Conservation (phyloP, 441 rosid genomes). For the Adansonia gregorii region DNA sequence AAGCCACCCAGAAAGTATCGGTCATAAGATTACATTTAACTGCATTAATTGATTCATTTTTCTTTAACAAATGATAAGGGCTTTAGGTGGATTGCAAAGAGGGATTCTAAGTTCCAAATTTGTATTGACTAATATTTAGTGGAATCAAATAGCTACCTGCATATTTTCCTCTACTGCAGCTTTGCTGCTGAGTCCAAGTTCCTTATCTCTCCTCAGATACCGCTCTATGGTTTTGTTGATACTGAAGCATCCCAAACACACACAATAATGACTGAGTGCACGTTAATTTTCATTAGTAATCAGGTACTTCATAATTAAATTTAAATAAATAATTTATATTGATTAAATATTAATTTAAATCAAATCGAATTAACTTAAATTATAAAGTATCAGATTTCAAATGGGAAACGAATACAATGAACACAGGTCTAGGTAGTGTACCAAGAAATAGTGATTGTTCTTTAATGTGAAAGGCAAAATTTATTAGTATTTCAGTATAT, state of each 20-base stretch:
- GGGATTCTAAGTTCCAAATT: neutral
- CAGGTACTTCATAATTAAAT: neutral
- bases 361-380: too few species aligned
- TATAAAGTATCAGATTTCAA: too few species aligned
- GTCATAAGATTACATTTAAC: neutral
- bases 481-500: neutral
- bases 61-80: neutral
- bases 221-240: conserved; percentile 63
- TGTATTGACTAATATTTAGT: neutral
- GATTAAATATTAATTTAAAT: too few species aligned
- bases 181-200: conserved; percentile 40
- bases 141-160: conserved; percentile 40
- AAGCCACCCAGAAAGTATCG: neutral
- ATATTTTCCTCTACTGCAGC: conserved; percentile 33
- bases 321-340: too few species aligned
- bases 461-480: neutral
- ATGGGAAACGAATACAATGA: too few species aligned
- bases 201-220: conserved; percentile 64
- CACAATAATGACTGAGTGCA: neutral
- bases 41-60: neutral
- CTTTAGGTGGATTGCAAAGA: neutral
- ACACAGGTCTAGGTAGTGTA: neutral
- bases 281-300: neutral
- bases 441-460: neutral
- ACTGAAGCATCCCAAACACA: conserved; percentile 40